Conservation (phyloP, 2,329 filamentous ascomycete species). For the Graphium sp. region DNA sequence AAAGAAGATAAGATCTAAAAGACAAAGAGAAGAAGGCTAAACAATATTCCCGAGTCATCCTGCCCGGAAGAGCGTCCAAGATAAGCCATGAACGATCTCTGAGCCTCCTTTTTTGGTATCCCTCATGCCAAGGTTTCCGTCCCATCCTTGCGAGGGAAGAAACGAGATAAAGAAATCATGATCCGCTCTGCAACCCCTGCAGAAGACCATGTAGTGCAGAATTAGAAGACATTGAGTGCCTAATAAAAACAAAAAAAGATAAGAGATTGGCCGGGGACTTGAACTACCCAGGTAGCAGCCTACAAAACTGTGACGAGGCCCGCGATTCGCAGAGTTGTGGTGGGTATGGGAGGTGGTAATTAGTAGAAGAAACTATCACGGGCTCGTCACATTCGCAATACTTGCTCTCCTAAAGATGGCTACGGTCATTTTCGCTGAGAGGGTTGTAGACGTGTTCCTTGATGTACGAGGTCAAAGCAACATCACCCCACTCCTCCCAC, state of each 20-base stretch:
- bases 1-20: not conserved
- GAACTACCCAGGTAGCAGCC: not conserved
- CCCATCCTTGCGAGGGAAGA: slow-evolving; percentile 1
- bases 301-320: not conserved
- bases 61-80: too few relatives aligned
- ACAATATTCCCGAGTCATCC: too few relatives aligned
- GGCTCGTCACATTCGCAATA: too few relatives aligned
- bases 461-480: slow-evolving; percentile 42
- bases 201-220: not conserved
- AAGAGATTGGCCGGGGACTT: not conserved
- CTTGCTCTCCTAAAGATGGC: slow-evolving; percentile 14
- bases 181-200: slow-evolving; percentile 3
- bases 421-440: slow-evolving; percentile 17
- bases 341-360: not conserved
- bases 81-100: too few relatives aligned
- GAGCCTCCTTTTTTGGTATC: too few relatives aligned
- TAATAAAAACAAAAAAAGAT: slow-evolving; percentile 2
- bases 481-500: slow-evolving; percentile 57
- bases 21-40: slow-evolving; percentile 1
- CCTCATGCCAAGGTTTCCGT: not conserved
- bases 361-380: not conserved
- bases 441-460: slow-evolving; percentile 45
- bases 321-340: slow-evolving; percentile 1
- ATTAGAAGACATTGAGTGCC: not conserved
- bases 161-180: slow-evolving; percentile 2